Evolutionary conservation across 2,329 filamentous ascomycete species (phyloP), one percentile per base, ranked within the genome.

Genomic region (Trichophyton benhamiae): DNA sequence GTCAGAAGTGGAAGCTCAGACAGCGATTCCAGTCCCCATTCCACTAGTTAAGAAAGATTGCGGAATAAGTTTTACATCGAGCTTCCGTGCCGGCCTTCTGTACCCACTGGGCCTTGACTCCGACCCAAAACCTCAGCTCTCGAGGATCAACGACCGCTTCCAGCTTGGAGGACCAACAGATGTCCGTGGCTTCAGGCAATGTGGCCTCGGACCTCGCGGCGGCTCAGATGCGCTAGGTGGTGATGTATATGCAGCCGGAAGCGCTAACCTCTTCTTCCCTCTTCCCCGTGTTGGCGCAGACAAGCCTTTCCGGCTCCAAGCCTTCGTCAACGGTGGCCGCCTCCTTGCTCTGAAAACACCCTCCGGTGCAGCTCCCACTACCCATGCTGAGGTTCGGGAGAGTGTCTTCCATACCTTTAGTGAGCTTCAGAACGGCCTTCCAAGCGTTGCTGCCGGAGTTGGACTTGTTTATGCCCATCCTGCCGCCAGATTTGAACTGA

Each of bases 401-500:
- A 74, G 72, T 64, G 70, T 81, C 55, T 65, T 76, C 60, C 77
- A 77, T 44, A 90, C 91, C 0, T 70, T 95, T 11, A 79, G 78
- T 3, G 87, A 92, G 64, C 76, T 97, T 15, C 78, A 81, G 20
- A 87, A 85, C 60, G 90, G 89, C 3, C 74, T 91, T 30, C 94
- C 94, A 0, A 96, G 89, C 71, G 79, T 91, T 38, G 87, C 92
- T 1, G 92, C 90, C 1, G 94, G 94, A 27, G 76, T 96, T 11
- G 94, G 94, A 0, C 77, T 99, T 22, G 91, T 99, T 0, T 99
- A 99, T 72, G 94, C 91, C 2, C 92, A 97, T 70, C 91, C 91
- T 0, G 87, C 92, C 20, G 94, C 94, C 9, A 80, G 94, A 61
- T 96, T 99, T 66, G 94, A 99, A 78, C 79, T 99, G 67, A 99